Conservation (phyloP, 2,329 filamentous ascomycete genomes). For the Fusarium compactum region DNA sequence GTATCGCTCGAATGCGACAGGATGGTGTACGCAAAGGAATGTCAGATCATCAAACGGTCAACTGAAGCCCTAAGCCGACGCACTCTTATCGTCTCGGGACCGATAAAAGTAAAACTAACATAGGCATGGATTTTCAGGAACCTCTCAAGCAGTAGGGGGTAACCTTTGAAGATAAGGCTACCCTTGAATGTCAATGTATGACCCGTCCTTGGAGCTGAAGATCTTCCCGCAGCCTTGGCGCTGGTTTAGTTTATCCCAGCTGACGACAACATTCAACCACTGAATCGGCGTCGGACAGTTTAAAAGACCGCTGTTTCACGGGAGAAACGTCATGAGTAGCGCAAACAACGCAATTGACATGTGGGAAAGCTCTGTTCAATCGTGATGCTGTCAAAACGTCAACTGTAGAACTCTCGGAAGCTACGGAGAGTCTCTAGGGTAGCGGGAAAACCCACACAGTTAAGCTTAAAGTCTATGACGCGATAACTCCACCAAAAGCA, state of each 20-base stretch:
- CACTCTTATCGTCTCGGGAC: neutral
- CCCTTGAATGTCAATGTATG: neutral
- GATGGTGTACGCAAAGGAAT: neutral
- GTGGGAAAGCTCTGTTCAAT: neutral
- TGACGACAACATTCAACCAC: neutral
- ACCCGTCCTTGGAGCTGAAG: neutral
- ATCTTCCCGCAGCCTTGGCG: neutral
- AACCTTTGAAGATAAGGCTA: neutral
- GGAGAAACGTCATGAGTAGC: constrained; percentile 6
- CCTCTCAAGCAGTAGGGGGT: neutral
- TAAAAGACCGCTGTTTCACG: neutral
- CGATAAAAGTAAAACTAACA: neutral
- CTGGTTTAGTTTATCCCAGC: neutral
- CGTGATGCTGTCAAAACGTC: neutral
- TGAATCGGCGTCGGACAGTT: constrained; percentile 7
- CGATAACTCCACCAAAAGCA: constrained; percentile 3
- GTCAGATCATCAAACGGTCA: neutral
- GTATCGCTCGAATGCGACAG: neutral
- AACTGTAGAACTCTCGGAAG: neutral
- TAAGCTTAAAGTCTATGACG: constrained; percentile 40
- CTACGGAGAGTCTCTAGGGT: constrained; percentile 12
- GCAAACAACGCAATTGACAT: neutral
- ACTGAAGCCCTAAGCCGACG: neutral
- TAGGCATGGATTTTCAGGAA: constrained; percentile 1
- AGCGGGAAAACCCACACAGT: neutral